Evolutionary conservation across 192 early-diverging fungal genomes (phyloP).

Genomic region (Backusella macrospora): DNA sequence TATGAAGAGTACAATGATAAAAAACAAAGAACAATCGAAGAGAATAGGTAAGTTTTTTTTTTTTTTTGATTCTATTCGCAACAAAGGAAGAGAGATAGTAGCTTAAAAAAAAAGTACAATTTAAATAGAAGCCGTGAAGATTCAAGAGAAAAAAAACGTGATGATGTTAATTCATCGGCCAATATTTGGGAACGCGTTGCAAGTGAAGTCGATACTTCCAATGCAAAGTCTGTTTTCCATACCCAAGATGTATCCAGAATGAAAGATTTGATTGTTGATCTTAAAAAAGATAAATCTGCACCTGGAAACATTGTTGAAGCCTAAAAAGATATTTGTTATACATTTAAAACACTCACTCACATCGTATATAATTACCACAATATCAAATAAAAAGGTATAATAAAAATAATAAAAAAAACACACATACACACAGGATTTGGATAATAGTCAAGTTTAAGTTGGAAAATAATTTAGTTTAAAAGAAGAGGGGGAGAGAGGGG

Average conservation of each 20-base stretch:
- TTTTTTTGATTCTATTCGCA: not conserved
- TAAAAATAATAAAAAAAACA: no score
- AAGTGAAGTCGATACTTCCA: constrained; percentile 64
- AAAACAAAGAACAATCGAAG: constrained; percentile 63
- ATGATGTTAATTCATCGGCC: constrained; percentile 52
- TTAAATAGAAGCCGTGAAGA: constrained; percentile 30
- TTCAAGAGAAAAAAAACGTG: constrained; percentile 25
- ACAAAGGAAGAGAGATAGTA: not conserved
- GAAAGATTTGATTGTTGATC: constrained; percentile 69
- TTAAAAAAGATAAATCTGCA: constrained; percentile 68
- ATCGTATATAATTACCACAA: no score
- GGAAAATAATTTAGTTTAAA: no score
- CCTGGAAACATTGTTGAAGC: constrained; percentile 59
- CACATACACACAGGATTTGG: no score
- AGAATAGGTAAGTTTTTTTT: constrained; percentile 57
- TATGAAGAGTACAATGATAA: constrained; percentile 83
- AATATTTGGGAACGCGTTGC: constrained; percentile 76
- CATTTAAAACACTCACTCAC: not conserved
- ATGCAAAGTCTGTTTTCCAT: constrained; percentile 44
- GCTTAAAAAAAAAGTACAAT: not conserved
- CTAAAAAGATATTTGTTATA: constrained; percentile 14
- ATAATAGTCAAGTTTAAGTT: no score
- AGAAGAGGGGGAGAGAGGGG: no score
- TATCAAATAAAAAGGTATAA: no score
- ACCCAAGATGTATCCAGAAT: constrained; percentile 68